phyloP scores from a whole-genome alignment of 2,329 filamentous ascomycete species.

The Delphinella strobiligena region DNA sequence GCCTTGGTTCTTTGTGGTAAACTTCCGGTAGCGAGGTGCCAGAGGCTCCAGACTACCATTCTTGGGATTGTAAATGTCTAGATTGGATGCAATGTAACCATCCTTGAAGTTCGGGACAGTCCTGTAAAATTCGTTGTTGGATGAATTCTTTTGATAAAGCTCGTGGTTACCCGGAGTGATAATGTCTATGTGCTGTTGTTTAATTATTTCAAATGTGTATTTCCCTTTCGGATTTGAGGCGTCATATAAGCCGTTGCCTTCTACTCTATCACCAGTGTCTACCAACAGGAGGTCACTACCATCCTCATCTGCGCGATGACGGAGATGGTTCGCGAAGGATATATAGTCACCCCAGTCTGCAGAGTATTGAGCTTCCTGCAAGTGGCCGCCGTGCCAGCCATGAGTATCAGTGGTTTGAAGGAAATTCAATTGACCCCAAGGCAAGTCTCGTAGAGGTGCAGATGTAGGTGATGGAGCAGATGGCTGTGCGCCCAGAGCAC shows the following conservation, averaged over 20 bases:
- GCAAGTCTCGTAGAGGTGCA: conserved; percentile 70
- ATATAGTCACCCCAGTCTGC: conserved; percentile 98
- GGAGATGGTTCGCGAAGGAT: conserved; percentile 79
- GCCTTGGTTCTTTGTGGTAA: conserved; percentile 80
- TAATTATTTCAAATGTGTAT: conserved; percentile 80
- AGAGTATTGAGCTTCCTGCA: conserved; percentile 87
- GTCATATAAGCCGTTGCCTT: conserved; percentile 92
- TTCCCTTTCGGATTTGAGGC: conserved; percentile 75
- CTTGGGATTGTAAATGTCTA: conserved; percentile 70
- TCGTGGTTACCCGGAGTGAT: conserved; percentile 90
- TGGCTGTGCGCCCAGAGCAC: conserved; percentile 50
- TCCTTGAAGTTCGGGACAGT: conserved; percentile 75
- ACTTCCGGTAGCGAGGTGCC: conserved; percentile 73
- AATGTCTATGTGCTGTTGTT: conserved; percentile 70
- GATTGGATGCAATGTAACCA: conserved; percentile 79
- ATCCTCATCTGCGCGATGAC: conserved; percentile 60
- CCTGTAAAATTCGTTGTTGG: conserved; percentile 62
- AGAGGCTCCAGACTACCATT: conserved; percentile 63
- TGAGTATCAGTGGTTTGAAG: conserved; percentile 92
- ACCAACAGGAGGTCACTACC: conserved; percentile 83
- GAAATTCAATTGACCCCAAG: conserved; percentile 89
- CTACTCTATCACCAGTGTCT: conserved; percentile 86
- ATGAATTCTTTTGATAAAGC: conserved; percentile 70
- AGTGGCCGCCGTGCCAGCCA: conserved; percentile 88
- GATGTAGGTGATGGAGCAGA: conserved; percentile 64